These are phyloP conservation scores for Conidiobolus incongruus DNA, from an alignment of 371 early-diverging fungal species.

Conservation along the genomic window DNA sequence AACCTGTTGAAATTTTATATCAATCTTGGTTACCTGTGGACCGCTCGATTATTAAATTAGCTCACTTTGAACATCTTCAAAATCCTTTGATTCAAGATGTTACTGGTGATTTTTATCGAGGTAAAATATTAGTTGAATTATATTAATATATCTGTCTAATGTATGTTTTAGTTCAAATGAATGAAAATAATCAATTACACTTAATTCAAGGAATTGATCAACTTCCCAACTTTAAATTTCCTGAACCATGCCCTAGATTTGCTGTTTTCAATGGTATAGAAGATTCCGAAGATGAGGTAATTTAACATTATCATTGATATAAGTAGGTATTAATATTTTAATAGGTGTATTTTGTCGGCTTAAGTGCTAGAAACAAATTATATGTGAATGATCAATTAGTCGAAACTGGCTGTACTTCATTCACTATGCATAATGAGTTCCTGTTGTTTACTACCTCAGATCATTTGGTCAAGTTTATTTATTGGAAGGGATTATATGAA, in stretches of 20 bases:
- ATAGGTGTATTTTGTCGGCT: constrained; percentile 20
- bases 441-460: constrained; percentile 63
- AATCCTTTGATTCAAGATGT: constrained; percentile 19
- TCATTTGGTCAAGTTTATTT: constrained; percentile 48
- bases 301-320: not conserved
- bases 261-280: not conserved
- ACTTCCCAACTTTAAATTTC: not conserved
- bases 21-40: not conserved
- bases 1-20: not conserved
- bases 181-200: not conserved
- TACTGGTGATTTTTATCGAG: constrained; percentile 8
- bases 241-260: constrained; percentile 6
- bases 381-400: constrained; percentile 43
- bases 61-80: too few relatives aligned
- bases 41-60: not conserved
- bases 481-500: not conserved
- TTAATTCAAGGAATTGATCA: not conserved
- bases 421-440: constrained; percentile 57
- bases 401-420: constrained; percentile 63
- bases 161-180: too few relatives aligned
- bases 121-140: not conserved
- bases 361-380: constrained; percentile 58
- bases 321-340: not conserved
- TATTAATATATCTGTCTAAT: too few relatives aligned
- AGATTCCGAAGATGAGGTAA: not conserved